A percentile compares a stretch with the other conserved stretches of the same genome.
These are phyloP conservation scores for Candida tetrigidarum DNA, from an alignment of 1,139 yeast genomes.

Conservation along the genomic window DNA sequence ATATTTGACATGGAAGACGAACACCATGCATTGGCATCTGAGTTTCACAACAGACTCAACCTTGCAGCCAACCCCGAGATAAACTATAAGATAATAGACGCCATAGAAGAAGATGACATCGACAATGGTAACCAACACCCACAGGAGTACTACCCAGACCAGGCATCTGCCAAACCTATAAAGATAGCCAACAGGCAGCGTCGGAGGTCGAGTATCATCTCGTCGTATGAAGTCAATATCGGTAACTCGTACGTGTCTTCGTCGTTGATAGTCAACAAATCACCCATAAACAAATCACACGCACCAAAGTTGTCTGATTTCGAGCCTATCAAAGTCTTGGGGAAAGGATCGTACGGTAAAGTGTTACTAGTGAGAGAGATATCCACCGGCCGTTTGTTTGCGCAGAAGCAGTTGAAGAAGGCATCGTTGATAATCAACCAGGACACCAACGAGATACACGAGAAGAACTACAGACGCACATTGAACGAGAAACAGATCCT, in stretches of 20 bases:
- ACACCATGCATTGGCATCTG: conserved; percentile 6
- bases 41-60: conserved; percentile 4
- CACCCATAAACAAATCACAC: conserved; percentile 11
- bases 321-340: conserved; percentile 78
- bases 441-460: conserved; percentile 23
- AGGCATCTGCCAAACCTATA: conserved; percentile 14
- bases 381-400: conserved; percentile 71
- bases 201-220: conserved; percentile 22
- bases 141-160: conserved; percentile 13
- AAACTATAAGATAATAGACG: conserved; percentile 15
- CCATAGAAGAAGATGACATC: conserved; percentile 11
- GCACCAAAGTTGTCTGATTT: conserved; percentile 59
- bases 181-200: conserved; percentile 14
- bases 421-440: conserved; percentile 55
- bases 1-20: conserved; percentile 20
- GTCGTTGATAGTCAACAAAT: conserved; percentile 20
- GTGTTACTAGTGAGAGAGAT: conserved; percentile 76
- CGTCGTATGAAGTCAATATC: conserved; percentile 21
- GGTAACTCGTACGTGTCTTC: conserved; percentile 18
- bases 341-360: conserved; percentile 91
- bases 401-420: conserved; percentile 87
- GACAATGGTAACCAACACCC: conserved; percentile 9
- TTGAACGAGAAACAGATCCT: conserved; percentile 47
- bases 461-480: conserved; percentile 42
- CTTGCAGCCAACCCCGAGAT: conserved; percentile 4